Conservation (phyloP, 2,329 filamentous ascomycete species). For the Endoconidiophora polonica region DNA sequence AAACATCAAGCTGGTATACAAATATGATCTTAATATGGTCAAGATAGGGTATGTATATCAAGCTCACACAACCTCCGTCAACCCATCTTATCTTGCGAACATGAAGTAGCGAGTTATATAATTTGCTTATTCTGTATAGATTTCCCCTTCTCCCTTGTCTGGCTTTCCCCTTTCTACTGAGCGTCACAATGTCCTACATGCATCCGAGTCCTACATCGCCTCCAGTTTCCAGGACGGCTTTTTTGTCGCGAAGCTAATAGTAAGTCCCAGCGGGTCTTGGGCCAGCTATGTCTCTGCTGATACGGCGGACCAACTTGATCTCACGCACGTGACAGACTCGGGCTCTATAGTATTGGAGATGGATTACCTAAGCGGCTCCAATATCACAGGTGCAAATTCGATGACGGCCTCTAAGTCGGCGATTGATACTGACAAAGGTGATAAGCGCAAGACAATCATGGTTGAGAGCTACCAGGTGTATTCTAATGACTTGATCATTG, state of each 20-base stretch:
- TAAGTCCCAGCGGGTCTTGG: slow-evolving; percentile 1
- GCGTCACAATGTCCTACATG: background rate
- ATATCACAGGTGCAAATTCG: background rate
- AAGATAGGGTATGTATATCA: no score
- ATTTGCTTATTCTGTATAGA: background rate
- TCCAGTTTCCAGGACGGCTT: slow-evolving; percentile 7
- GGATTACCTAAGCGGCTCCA: slow-evolving; percentile 46
- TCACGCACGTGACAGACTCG: slow-evolving; percentile 34
- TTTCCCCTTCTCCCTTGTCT: background rate
- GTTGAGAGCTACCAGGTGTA: slow-evolving; percentile 48
- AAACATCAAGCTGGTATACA: no score
- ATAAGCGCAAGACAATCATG: slow-evolving; percentile 34
- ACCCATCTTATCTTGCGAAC: background rate
- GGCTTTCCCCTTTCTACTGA: background rate
- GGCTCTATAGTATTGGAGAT: slow-evolving; percentile 42
- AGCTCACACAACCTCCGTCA: background rate
- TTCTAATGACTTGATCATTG: slow-evolving; percentile 50
- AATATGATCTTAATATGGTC: no score
- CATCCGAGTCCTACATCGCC: slow-evolving; percentile 6
- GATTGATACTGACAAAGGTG: background rate
- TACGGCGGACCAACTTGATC: slow-evolving; percentile 27
- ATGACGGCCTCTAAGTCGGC: background rate
- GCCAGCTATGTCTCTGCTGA: slow-evolving; percentile 26
- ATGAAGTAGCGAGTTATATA: background rate
- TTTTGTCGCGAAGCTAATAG: background rate